These are phyloP conservation scores for Barnettozyma salicaria DNA, from an alignment of 805 yeast genomes.

Conservation along the genomic window DNA sequence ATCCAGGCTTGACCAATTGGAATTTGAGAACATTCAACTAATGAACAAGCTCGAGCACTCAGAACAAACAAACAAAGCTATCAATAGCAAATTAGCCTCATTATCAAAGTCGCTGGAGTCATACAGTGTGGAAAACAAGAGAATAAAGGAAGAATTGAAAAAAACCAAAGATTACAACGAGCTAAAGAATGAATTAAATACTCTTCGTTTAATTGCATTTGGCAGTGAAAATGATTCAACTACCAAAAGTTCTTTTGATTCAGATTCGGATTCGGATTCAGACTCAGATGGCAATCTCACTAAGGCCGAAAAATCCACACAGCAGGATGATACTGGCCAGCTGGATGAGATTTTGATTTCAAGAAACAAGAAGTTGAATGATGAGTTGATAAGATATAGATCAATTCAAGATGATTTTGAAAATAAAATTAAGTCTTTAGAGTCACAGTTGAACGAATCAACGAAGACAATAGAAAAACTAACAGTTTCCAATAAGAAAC, in stretches of 20 bases:
- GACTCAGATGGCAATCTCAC: constrained; percentile 26
- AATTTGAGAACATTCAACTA: constrained; percentile 62
- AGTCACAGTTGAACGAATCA: constrained; percentile 30
- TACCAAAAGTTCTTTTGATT: constrained; percentile 2
- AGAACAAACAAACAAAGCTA: constrained; percentile 26
- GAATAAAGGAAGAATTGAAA: constrained; percentile 43
- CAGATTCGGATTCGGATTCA: constrained; percentile 25
- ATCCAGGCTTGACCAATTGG: constrained; percentile 45
- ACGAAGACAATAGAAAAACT: constrained; percentile 37
- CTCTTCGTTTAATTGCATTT: constrained; percentile 71
- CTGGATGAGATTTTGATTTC: constrained; percentile 58
- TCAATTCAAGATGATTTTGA: constrained; percentile 46
- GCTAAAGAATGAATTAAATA: constrained; percentile 65
- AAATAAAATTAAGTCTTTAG: constrained; percentile 36
- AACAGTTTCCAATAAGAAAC: constrained; percentile 44
- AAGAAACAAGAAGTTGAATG: constrained; percentile 67
- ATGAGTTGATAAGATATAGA: constrained; percentile 62
- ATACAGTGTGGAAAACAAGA: constrained; percentile 41
- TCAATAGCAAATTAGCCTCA: constrained; percentile 11
- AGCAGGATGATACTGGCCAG: constrained; percentile 20
- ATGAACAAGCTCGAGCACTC: constrained; percentile 52
- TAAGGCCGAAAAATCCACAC: constrained; percentile 18
- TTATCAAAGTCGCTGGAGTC: constrained; percentile 32
- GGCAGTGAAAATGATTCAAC: constrained; percentile 49
- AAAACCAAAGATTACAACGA: constrained; percentile 71